Evolutionary conservation across 345 rosid genomes (phyloP), one percentile per base, ranked within the genome.

Genomic region (Salix udensis): DNA sequence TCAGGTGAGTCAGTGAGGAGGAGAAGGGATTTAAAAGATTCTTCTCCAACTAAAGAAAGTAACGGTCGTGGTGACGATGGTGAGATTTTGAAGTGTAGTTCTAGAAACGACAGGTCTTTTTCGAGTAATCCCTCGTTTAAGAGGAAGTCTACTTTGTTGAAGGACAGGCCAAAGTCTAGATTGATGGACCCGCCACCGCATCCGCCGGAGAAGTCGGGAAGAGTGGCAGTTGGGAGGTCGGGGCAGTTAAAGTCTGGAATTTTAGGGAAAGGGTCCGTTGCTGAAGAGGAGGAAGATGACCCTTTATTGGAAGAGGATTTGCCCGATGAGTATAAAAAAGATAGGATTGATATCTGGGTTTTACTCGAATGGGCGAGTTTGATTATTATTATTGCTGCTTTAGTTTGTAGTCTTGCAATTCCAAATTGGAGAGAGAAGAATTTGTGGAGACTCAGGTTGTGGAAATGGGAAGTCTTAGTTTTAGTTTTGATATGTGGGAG

Each of bases 201-300:
- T 3, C 58, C 18, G 26, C 76, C 76, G 18, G 81, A 74, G 44
- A 74, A 40, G n/a, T 78, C 84, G 16, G 84, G 81, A 21, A 65
- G 79, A 74, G 5, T 70, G 70, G 64, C 18, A 34, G 74, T 39
- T 7, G 80, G 67, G 19, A 70, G 73, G 71, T 82, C 84, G 2
- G 81, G 79, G 28, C 84, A 71, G 75, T 70, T 82, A 67, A 82
- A 71, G 75, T 82, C 84, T 14, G 84, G 84, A 24, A 40, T 77
- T 46, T 1, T 82, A 34, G 84, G 81, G 30, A 82, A 36, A 71
- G 70, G 73, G 7, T 67, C 62, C 21, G 78, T 30, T 13, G 24
- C 65, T 34, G 84, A 82, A 7, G 84, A 82, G 2, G 83, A 80
- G 3, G 84, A 82, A 19, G 84, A 81, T 24, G 84, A 82, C 18